phyloP scores from a whole-genome alignment of 768 basidiomycete genomes.

The Tricholoma saponaceum region DNA sequence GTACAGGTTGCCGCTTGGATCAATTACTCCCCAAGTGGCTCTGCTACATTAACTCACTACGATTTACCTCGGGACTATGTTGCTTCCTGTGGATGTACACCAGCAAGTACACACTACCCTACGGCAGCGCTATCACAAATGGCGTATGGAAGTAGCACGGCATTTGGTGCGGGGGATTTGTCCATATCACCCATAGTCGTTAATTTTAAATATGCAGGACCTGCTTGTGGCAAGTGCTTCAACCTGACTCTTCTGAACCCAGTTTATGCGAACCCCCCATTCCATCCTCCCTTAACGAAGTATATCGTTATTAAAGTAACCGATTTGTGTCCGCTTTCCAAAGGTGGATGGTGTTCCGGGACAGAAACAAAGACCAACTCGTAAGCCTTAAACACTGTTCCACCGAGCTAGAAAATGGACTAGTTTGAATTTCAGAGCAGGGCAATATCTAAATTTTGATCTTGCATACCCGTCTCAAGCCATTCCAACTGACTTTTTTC shows the following conservation, averaged over 20 bases:
- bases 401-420: not conserved
- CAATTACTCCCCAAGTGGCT: slow-evolving; percentile 54
- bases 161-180: slow-evolving; percentile 42
- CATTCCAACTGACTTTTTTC: slow-evolving; percentile 72
- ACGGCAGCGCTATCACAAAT: slow-evolving; percentile 78
- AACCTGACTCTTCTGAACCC: slow-evolving; percentile 71
- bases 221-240: slow-evolving; percentile 77
- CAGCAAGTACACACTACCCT: slow-evolving; percentile 63
- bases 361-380: slow-evolving; percentile 56
- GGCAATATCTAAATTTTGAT: slow-evolving; percentile 75
- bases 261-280: slow-evolving; percentile 62
- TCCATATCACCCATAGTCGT: not conserved
- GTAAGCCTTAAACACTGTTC: slow-evolving; percentile 36
- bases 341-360: slow-evolving; percentile 67
- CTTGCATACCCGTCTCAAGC: slow-evolving; percentile 72
- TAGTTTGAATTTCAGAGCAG: slow-evolving; percentile 43
- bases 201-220: slow-evolving; percentile 37
- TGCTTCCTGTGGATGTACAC: slow-evolving; percentile 76
- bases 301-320: slow-evolving; percentile 75
- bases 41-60: slow-evolving; percentile 81
- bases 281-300: slow-evolving; percentile 56
- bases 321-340: slow-evolving; percentile 69
- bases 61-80: slow-evolving; percentile 50
- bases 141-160: slow-evolving; percentile 73
- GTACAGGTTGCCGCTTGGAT: slow-evolving; percentile 44